Percentiles rank a stretch among this genome's conserved stretches.
Evolutionary conservation across 345 rosid species (phyloP).

Genomic region (Moringa oleifera): DNA sequence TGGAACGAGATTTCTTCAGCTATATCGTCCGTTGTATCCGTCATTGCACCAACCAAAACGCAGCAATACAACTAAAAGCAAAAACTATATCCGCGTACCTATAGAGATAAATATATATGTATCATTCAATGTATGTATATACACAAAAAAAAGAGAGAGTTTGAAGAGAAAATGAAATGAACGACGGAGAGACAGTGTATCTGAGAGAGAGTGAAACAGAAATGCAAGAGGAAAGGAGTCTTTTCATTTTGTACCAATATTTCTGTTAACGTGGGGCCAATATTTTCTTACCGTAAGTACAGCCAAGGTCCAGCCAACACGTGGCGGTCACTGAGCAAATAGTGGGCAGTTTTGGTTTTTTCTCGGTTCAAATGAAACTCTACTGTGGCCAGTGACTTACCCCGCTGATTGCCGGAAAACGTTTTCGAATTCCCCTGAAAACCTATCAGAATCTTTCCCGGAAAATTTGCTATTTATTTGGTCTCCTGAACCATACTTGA

Average conservation of each 20-base stretch:
- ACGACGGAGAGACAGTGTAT: conserved; percentile 13
- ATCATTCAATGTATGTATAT: no score
- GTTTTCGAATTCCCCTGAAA: no score
- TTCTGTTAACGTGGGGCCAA: conserved; percentile 17
- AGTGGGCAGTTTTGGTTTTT: no score
- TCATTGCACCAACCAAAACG: conserved; percentile 39
- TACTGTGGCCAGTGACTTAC: no score
- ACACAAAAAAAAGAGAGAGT: no score
- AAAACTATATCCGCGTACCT: not conserved
- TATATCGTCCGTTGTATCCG: conserved; percentile 94
- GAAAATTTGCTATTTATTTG: no score
- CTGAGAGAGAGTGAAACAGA: conserved; percentile 2
- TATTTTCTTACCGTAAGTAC: not conserved
- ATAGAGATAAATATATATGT: not conserved
- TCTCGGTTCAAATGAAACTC: no score
- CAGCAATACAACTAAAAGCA: not conserved
- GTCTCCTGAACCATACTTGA: no score
- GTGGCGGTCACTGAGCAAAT: not conserved
- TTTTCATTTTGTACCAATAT: not conserved
- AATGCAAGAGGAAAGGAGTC: not conserved
- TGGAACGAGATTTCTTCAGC: conserved; percentile 93
- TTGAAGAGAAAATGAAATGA: not conserved
- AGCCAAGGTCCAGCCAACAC: not conserved
- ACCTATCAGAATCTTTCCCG: no score
- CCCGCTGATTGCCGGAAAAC: no score